A percentile compares a stretch with the other conserved stretches of the same genome.
Conservation (phyloP, 495 filamentous ascomycete species). For the Neurospora pannonica region DNA sequence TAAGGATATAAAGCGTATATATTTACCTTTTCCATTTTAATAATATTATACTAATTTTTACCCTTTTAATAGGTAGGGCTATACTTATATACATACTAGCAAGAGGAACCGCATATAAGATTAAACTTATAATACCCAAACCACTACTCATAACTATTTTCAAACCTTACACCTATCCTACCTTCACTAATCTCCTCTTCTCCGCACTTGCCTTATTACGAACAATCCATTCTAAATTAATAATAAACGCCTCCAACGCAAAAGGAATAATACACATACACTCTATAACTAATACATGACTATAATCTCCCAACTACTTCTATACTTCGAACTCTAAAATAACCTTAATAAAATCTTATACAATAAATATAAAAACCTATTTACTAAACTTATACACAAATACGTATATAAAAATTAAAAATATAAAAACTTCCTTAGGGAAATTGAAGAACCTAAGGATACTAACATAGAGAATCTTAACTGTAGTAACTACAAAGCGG, state of each 20-base stretch:
- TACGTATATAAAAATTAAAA: background rate
- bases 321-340: background rate
- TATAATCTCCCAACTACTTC: background rate
- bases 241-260: background rate
- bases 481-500: background rate
- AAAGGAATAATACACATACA: no score
- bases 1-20: no score
- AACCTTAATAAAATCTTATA: background rate
- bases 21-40: no score
- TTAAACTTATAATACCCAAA: background rate
- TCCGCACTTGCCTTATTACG: background rate
- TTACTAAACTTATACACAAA: background rate
- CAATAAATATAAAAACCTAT: background rate
- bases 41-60: no score
- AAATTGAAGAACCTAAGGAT: no score
- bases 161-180: no score
- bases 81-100: background rate
- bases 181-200: background rate
- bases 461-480: background rate
- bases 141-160: background rate
- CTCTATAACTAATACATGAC: background rate
- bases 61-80: background rate
- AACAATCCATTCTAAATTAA: background rate
- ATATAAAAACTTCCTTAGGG: background rate
- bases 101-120: no score